phyloP scores from a whole-genome alignment of 768 basidiomycete genomes.

The Rhizopogon rudus region DNA sequence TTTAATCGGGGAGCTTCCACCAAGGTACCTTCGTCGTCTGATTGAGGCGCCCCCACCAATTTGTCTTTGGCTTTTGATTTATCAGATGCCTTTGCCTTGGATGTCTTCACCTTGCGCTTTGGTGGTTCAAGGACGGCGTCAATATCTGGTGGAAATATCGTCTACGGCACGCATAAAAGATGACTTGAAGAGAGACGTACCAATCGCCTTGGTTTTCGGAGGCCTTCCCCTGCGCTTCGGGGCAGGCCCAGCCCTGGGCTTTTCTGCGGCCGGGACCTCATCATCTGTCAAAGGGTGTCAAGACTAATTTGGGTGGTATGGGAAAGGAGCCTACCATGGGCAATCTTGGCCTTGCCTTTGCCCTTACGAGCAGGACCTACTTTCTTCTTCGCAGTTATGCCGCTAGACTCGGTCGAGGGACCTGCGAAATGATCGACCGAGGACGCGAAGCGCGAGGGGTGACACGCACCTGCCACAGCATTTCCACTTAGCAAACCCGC shows the following conservation, averaged over 20 bases:
- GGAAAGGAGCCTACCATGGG: not conserved
- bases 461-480: not conserved
- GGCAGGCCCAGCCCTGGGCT: not conserved
- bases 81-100: not conserved
- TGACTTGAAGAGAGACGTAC: not conserved
- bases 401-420: not conserved
- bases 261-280: slow-evolving; percentile 1
- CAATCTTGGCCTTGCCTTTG: not conserved
- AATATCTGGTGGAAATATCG: not conserved
- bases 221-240: slow-evolving; percentile 13
- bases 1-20: slow-evolving; percentile 16
- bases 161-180: not conserved
- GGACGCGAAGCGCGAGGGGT: not conserved
- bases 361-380: not conserved
- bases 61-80: slow-evolving; percentile 6
- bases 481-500: not conserved
- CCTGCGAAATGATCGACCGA: not conserved
- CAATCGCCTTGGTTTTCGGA: slow-evolving; percentile 8
- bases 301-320: not conserved
- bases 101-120: not conserved
- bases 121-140: slow-evolving; percentile 1
- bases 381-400: not conserved
- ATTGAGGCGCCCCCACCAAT: not conserved
- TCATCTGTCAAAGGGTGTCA: not conserved
- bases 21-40: slow-evolving; percentile 24